A percentile compares a stretch with the other conserved stretches of the same genome.
phyloP scores from a whole-genome alignment of 139 green algal genomes.

The Yamagishiella unicocca region DNA sequence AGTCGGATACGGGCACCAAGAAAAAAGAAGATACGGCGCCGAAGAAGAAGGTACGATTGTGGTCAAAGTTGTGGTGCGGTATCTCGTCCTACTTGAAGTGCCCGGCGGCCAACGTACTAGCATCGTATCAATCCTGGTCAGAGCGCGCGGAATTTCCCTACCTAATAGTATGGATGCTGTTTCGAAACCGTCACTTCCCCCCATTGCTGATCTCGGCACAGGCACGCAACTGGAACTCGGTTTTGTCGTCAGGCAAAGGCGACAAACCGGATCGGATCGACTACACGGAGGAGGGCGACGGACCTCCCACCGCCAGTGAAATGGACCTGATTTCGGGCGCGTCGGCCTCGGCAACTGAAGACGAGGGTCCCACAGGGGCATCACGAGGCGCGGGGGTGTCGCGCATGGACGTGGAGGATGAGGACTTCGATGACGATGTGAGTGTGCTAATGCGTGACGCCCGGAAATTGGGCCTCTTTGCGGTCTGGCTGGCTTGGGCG shows the following conservation, averaged over 20 bases:
- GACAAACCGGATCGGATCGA: conserved; percentile 54
- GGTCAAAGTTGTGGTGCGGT: too few species aligned
- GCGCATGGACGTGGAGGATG: conserved; percentile 69
- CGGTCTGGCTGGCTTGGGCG: too few species aligned
- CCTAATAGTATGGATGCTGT: too few species aligned
- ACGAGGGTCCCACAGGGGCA: conserved; percentile 16
- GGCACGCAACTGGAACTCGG: conserved; percentile 55
- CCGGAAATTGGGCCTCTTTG: too few species aligned
- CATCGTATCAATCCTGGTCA: too few species aligned
- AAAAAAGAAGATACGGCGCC: conserved; percentile 52
- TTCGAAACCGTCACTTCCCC: too few species aligned
- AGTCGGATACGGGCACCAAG: not conserved
- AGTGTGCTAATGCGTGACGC: too few species aligned
- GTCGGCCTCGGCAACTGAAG: conserved; percentile 24
- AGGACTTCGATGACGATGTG: conserved; percentile 64
- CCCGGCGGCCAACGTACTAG: too few species aligned
- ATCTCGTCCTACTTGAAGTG: too few species aligned
- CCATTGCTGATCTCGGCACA: too few species aligned
- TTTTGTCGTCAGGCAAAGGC: conserved; percentile 26
- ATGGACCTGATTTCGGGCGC: conserved; percentile 32
- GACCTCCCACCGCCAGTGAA: conserved; percentile 1
- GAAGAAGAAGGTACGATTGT: conserved; percentile 59
- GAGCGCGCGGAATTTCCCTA: too few species aligned
- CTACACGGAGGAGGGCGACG: conserved; percentile 52
- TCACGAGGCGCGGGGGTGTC: conserved; percentile 38